Conservation (phyloP, 78 protist genomes). For the Chrysochromulina tobinii region DNA sequence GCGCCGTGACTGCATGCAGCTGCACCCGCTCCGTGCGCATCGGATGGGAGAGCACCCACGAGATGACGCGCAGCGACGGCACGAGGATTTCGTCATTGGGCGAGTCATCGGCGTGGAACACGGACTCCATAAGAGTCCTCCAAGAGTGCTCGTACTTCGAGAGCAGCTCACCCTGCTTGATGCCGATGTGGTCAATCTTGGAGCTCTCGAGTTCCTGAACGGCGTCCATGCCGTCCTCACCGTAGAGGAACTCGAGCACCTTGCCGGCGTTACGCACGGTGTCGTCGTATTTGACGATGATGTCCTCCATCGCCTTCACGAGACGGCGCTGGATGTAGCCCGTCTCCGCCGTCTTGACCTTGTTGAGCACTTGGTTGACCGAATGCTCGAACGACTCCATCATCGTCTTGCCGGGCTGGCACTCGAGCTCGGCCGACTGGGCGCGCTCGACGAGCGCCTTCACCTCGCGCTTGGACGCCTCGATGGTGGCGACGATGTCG, state of each 20-base stretch:
- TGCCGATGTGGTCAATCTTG: constrained; percentile 3
- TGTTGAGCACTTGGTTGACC: constrained; percentile 92
- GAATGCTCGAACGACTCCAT: constrained; percentile 93
- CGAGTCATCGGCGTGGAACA: too few relatives aligned
- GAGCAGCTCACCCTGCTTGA: constrained; percentile 17
- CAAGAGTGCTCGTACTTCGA: background rate
- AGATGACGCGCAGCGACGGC: too few relatives aligned
- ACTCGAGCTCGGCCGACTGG: constrained; percentile 63
- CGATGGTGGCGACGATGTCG: constrained; percentile 65
- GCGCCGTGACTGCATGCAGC: too few relatives aligned
- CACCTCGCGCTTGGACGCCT: constrained; percentile 67
- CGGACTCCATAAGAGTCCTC: too few relatives aligned
- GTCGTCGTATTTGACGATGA: constrained; percentile 82
- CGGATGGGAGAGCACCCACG: too few relatives aligned
- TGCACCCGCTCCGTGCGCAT: too few relatives aligned
- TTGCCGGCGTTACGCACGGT: constrained; percentile 95
- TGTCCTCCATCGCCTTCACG: constrained; percentile 95
- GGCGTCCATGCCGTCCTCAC: constrained; percentile 93
- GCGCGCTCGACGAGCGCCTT: constrained; percentile 44
- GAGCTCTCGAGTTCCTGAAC: constrained; percentile 64
- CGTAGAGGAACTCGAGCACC: constrained; percentile 84
- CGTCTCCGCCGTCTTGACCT: constrained; percentile 98
- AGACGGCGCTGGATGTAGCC: constrained; percentile 97
- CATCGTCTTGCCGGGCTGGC: constrained; percentile 91
- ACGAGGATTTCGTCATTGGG: too few relatives aligned